Evolutionary conservation across 805 yeast species (phyloP), one percentile per base, ranked within the genome.

Genomic region (Pichia manshurica): DNA sequence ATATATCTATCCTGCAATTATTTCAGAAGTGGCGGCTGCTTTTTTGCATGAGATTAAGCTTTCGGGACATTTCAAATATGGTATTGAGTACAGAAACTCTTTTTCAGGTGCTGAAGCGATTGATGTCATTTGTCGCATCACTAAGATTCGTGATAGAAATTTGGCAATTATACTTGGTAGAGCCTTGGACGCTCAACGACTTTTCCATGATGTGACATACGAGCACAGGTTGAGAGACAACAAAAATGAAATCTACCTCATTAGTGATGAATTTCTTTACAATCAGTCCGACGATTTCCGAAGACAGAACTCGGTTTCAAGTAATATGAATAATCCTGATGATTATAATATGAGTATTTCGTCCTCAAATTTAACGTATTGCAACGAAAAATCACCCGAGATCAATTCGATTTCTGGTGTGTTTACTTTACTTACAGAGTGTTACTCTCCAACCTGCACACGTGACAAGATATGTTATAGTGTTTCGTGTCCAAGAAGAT

Each of bases 361-460:
- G 7, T 32, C 41, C 19, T 39, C 47, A 23, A 44, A 37, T n/a
- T 9, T 35, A 2, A 33, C 41, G n/a, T 43, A 42, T 13, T 29
- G 37, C 40, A 49, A 28, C 36, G 40, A 39, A 20, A 34, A 31
- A 37, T n/a, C 20, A n/a, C 16, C 35, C 3, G 21, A 44, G n/a
- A 52, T 49, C 19, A 52, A 53, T 12, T 55, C 62, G 4, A 89
- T 88, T 10, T 87, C 87, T 64, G 99, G 99, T 56, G 96, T 93
- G 3, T 93, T 91, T 60, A 91, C 96, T 1, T 70, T 91, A 38
- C 71, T 93, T 52, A 87, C 97, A 0, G 96, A 90, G 60, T 93
- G 99, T 67, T 93, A 93, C 61, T 89, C 97, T 0, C 96, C 99
- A 31, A 93, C 99, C 0, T 93, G 99, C 67, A 82, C 96, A 5